phyloP scores from a whole-genome alignment of 2,329 filamentous ascomycete species.

The Truncatella angustata region DNA sequence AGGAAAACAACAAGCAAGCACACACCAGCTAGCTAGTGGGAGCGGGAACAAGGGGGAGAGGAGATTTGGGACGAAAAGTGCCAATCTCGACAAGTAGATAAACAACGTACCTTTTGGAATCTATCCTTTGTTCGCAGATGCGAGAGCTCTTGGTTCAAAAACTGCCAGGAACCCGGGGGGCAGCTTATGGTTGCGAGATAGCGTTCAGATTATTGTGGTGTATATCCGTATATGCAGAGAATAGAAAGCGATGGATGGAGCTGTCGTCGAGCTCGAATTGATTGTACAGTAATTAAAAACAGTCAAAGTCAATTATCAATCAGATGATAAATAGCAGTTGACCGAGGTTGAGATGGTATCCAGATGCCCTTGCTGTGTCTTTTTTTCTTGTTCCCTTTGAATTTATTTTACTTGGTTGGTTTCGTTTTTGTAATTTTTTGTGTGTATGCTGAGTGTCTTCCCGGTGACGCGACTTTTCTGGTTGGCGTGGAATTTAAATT shows the following conservation, averaged over 20 bases:
- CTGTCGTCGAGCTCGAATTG: slow-evolving; percentile 25
- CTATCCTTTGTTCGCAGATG: neutral
- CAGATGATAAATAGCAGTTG: slow-evolving; percentile 16
- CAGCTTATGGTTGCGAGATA: too few relatives aligned
- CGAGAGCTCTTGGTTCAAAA: neutral
- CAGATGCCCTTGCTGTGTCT: slow-evolving; percentile 8
- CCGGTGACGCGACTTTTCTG: slow-evolving; percentile 26
- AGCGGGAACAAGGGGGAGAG: too few relatives aligned
- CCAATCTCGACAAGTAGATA: neutral
- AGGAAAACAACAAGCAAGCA: neutral
- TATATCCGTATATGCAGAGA: slow-evolving; percentile 25
- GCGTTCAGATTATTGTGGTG: slow-evolving; percentile 9
- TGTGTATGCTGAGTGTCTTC: slow-evolving; percentile 19
- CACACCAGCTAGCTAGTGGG: too few relatives aligned
- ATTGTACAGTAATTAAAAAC: slow-evolving; percentile 35
- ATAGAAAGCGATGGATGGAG: slow-evolving; percentile 19
- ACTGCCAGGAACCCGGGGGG: too few relatives aligned
- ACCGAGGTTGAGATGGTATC: neutral
- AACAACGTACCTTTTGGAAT: neutral
- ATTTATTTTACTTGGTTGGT: neutral
- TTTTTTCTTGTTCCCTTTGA: slow-evolving; percentile 9
- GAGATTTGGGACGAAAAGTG: neutral
- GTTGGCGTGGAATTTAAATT: slow-evolving; percentile 14
- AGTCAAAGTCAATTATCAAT: slow-evolving; percentile 6
- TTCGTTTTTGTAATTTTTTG: slow-evolving; percentile 19